Base-by-base conservation (phyloP, 2,329 filamentous ascomycete species). In the Beauveria sp. region DNA sequence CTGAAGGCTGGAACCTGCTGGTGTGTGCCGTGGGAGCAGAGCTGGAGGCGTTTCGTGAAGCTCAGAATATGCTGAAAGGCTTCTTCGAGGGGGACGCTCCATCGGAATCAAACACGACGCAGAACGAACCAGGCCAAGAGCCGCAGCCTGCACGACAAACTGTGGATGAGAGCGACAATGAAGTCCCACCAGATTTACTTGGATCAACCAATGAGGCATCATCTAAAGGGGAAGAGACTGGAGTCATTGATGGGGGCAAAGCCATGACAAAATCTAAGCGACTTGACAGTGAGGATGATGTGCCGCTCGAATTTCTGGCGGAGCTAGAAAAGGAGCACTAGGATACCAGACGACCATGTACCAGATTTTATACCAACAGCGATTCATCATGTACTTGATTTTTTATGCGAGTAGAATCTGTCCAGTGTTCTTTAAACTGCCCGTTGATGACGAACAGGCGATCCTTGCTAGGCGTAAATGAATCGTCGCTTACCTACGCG, bases 21-120 rank as follows among this genome's bases (percentile, higher is more conserved):
- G 86, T 92, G 5, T 89, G 85, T 57, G 89, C 88, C 12, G 85
- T 93, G 40, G 88, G 89, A 0, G 89, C 90, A 0, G 90, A 91
- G 70, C 69, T 89, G 1, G 86, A 88, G 63, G 87, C 87, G 2
- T 86, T 90, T 64, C 76, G 75, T 38, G 82, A 87, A 67, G 86
- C 86, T 1, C 80, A 81, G 66, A 72, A 77, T 3, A 77, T 90
- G 48, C 74, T 90, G n/a, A 64, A 67, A 46, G 63, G 63, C 10
- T n/a, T 68, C n/a, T 38, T 65, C 1, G 49, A 58, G 8, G 43
- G 34, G 14, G 52, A 61, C 1, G 64, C 61, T 18, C 52, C 28
- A 7, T 55, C 31, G 20, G 26, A 63, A 2, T 64, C 66, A 18
- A 61, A 60, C 10, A 61, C 62, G 1, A n/a, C 49, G 4, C 28